These are phyloP conservation scores for Jamesozyma spencerorum DNA, from an alignment of 805 yeast genomes.

Conservation along the genomic window DNA sequence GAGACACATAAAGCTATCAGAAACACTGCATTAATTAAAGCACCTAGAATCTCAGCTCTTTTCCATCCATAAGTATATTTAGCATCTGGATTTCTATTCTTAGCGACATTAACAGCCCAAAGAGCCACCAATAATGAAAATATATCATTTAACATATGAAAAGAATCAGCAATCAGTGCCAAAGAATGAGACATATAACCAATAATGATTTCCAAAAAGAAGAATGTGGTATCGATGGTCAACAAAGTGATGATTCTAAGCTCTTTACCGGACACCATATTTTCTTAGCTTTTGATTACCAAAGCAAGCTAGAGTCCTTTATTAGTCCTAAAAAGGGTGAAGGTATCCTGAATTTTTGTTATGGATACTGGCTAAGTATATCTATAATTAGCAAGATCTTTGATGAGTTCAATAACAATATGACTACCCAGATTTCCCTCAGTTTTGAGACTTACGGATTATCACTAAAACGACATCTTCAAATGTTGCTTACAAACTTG, in stretches of 20 bases:
- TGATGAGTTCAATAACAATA: no score
- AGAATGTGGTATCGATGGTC: constrained; percentile 70
- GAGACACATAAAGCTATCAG: constrained; percentile 85
- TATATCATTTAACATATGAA: constrained; percentile 95
- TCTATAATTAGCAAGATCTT: no score
- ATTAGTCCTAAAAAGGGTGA: no score
- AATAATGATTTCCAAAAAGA: constrained; percentile 72
- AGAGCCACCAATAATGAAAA: constrained; percentile 80
- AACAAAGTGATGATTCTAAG: constrained; percentile 62
- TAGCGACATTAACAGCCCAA: constrained; percentile 93
- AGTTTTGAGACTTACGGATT: no score
- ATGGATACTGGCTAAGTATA: no score
- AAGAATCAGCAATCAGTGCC: constrained; percentile 91
- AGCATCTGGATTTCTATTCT: constrained; percentile 70
- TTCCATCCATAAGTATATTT: constrained; percentile 98
- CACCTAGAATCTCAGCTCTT: constrained; percentile 94
- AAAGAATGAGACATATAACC: constrained; percentile 90
- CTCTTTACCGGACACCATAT: constrained; percentile 38
- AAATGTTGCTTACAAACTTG: no score
- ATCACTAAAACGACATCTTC: no score
- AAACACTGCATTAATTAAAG: constrained; percentile 87
- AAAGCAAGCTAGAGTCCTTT: neutral
- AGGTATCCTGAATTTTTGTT: no score
- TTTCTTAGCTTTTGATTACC: no score
- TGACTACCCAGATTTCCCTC: no score